Evolutionary conservation across 78 protist genomes (phyloP), one percentile per base, ranked within the genome.

Genomic region (Protostelium mycophagum): DNA sequence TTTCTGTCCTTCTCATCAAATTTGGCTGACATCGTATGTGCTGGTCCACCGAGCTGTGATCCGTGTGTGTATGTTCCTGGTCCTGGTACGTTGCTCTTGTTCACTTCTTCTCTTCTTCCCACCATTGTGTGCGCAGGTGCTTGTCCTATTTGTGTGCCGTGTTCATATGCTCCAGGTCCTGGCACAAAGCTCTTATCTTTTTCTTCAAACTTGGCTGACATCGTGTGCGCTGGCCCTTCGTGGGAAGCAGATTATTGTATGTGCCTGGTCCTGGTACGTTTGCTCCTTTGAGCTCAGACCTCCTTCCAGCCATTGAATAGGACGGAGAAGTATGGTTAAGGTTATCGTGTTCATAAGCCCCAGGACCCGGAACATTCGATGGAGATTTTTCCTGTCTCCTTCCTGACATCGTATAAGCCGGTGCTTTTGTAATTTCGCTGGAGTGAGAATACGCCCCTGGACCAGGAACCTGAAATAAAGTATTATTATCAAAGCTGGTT

Each of bases 241-340:
- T 25, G 73, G 31, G 73, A 51, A 5, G 31, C 16, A 5, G 31
- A 16, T 16, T 51, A 16, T 51, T 51, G 73, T 51, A 51, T 16
- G 73, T 51, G 73, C 73, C 73, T 51, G 73, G 73, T 51, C 73
- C 73, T 51, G 73, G 73, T 51, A 51, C 73, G 73, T 51, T 51
- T 16, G 16, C 16, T 51, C 73, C 73, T 25, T 5, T 16, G 5
- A 16, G 73, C 5, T 51, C 73, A 51, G 5, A 5, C 16, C 16
- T 51, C 16, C 73, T 51, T 51, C 73, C 73, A 16, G 73, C 16
- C 73, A 51, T 51, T 25, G 73, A 25, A 16, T 51, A 51, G 16
- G 73, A 5, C 31, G 73, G 73, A 51, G 73, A 5, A 5, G 5
- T 51, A 25, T 16, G 31, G 16, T 25, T 51, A 16, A 25, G 5